Evolutionary conservation across 768 basidiomycete genomes (phyloP), one percentile per base, ranked within the genome.

Genomic region (Pulveroboletus sp.): DNA sequence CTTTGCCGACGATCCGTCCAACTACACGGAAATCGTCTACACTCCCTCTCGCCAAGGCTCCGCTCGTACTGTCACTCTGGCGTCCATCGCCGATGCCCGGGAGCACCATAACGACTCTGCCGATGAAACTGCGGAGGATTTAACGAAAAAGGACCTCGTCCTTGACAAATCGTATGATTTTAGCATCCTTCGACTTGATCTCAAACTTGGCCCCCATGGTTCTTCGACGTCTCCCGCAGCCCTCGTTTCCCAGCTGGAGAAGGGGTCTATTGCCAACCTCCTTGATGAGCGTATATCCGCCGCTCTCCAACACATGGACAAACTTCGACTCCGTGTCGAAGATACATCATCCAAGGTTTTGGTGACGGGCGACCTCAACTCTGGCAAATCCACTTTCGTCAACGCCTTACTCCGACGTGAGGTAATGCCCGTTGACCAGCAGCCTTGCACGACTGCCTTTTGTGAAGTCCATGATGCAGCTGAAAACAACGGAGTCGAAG

Each of bases 331-430:
- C 43, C 90, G 96, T 34, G 84, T 98, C 13, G 77, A 88, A 65
- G 94, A 97, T 67, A 92, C 85, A 6, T 88, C 91, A 1, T 95
- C 93, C 61, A 92, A 96, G 67, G 93, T 99, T 43, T 83, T 99
- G 55, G 93, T 99, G 50, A 98, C 96, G 20, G 96, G 96, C 52
- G 96, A 99, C 66, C 78, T 99, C 51, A 99, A 99, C 67, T 89
- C 96, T 30, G 96, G 96, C 61, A 99, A 99, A 71, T 96, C 93
- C 17, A 98, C 96, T 0, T 90, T 99, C 64, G 92, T 99, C 65
- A 99, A 99, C 63, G 91, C 95, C 5, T 75, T 99, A 29, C 81
- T 99, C 5, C 78, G 93, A 39, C 79, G 93, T 6, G 82, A 90
- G 62, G 83, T 96, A 37, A 91, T 99, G 87, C 93, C 96, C 8